These are phyloP conservation scores for Pleurotus sapidus DNA, from an alignment of 768 basidiomycete genomes.

Conservation along the genomic window DNA sequence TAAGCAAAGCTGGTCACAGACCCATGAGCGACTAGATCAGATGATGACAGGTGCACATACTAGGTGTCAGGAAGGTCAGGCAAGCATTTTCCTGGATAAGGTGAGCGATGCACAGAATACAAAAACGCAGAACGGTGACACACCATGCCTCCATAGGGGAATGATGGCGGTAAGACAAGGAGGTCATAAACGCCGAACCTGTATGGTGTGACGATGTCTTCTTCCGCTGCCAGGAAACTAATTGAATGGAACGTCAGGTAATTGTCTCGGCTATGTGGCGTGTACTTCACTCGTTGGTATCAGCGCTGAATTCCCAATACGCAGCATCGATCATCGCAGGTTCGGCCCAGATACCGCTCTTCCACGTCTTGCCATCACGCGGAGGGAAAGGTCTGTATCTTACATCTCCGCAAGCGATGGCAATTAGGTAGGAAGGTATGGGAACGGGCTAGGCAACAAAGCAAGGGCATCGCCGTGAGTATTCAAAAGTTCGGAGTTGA, in stretches of 20 bases:
- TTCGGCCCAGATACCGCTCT: slow-evolving; percentile 88
- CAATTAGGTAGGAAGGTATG: slow-evolving; percentile 91
- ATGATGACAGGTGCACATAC: slow-evolving; percentile 32
- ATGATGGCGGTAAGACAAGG: slow-evolving; percentile 84
- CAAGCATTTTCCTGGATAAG: slow-evolving; percentile 78
- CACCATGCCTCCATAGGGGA: slow-evolving; percentile 92
- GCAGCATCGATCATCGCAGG: slow-evolving; percentile 75
- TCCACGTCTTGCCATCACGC: slow-evolving; percentile 69
- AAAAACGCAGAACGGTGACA: slow-evolving; percentile 15
- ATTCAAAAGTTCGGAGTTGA: background rate
- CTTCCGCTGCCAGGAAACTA: slow-evolving; percentile 77
- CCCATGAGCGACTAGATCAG: background rate
- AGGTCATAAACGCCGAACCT: slow-evolving; percentile 87
- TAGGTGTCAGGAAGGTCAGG: slow-evolving; percentile 85
- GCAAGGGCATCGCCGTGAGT: background rate
- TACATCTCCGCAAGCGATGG: slow-evolving; percentile 85
- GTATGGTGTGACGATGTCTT: slow-evolving; percentile 73
- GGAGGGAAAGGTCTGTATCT: slow-evolving; percentile 64
- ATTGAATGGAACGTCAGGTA: slow-evolving; percentile 4
- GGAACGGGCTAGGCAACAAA: slow-evolving; percentile 57
- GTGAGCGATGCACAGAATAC: slow-evolving; percentile 5
- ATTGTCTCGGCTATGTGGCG: background rate
- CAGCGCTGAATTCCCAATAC: slow-evolving; percentile 86
- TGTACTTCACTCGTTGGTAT: slow-evolving; percentile 64
- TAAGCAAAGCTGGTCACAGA: slow-evolving; percentile 58